Conservation (phyloP, 805 yeast species). For the Candida takata region DNA sequence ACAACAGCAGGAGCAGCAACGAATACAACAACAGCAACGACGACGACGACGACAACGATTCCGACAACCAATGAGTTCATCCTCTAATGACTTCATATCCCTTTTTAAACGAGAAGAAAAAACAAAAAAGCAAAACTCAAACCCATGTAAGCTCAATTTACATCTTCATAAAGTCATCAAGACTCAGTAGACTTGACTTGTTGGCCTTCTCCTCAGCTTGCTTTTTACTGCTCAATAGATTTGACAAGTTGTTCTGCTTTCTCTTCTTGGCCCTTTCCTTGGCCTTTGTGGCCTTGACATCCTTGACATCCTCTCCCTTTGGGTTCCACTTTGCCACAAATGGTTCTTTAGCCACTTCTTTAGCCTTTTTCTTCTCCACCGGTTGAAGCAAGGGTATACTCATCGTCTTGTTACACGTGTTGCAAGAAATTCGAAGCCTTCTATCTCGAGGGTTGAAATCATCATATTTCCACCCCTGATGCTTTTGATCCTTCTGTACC, state of each 20-base stretch:
- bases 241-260: constrained; percentile 36
- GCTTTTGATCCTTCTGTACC: constrained; percentile 2
- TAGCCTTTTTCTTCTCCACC: not conserved
- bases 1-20: not conserved
- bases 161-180: constrained; percentile 43
- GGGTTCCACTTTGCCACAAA: constrained; percentile 24
- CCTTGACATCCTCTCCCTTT: too few relatives aligned
- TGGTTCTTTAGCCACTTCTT: constrained; percentile 2
- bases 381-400: constrained; percentile 13
- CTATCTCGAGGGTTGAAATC: constrained; percentile 15
- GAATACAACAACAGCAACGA: not conserved
- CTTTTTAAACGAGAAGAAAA: too few relatives aligned
- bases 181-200: constrained; percentile 32
- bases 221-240: constrained; percentile 36
- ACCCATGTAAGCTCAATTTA: not conserved
- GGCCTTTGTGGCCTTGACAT: constrained; percentile 19
- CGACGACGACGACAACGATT: not conserved
- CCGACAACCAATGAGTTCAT: not conserved
- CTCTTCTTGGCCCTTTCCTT: constrained; percentile 41
- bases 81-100: too few relatives aligned
- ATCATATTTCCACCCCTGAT: not conserved
- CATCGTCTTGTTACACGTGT: constrained; percentile 21
- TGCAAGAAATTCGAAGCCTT: constrained; percentile 22
- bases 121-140: too few relatives aligned
- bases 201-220: constrained; percentile 26